Base-by-base conservation (phyloP, 495 filamentous ascomycete genomes). In the Annulohypoxylon nitens region DNA sequence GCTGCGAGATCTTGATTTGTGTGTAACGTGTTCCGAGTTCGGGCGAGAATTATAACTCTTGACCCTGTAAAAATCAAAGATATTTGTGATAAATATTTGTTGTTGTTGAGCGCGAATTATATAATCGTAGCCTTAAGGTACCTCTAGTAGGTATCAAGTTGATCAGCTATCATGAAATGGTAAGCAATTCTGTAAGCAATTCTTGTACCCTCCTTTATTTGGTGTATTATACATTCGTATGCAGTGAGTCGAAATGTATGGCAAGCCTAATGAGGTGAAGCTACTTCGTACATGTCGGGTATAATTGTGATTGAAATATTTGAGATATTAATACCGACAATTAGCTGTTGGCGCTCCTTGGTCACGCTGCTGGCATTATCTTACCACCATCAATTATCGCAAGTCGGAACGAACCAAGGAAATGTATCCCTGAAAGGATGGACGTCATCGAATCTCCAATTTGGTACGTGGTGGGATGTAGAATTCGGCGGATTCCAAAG, bases 361-460 rank as follows among this genome's bases (percentile, higher is more conserved):
- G 53, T 37, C 12, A 57, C 10, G 48, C 12, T 54, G 50, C 43
- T 16, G 18, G 20, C 36, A 50, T 55, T 37, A 25, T 68, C 64
- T 64, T 64, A 73, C 70, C 58, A 63, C 63, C 69, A 73, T 67
- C 37, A 57, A 37, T 39, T 58, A 61, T 54, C 30, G 33, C 25
- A 57, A 41, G n/a, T 55, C 39, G 10, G 39, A 50, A 50, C 6
- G 51, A 68, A 55, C 16, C 54, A 51, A 69, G 55, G 20, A 66
- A 30, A 54, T n/a, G 12, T 58, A 61, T 66, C 37, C 61, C 41
- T 65, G 41, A 18, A 45, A 67, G n/a, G n/a, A 50, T 30, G 30
- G 33, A 67, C 41, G 41, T 67, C 58, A 72, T 72, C 39, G 26
- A 67, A 59, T 61, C 12, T n/a, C 34, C 0, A 58, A 39, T 23